phyloP scores from a whole-genome alignment of 768 basidiomycete genomes.

The Pisolithus microcarpus region DNA sequence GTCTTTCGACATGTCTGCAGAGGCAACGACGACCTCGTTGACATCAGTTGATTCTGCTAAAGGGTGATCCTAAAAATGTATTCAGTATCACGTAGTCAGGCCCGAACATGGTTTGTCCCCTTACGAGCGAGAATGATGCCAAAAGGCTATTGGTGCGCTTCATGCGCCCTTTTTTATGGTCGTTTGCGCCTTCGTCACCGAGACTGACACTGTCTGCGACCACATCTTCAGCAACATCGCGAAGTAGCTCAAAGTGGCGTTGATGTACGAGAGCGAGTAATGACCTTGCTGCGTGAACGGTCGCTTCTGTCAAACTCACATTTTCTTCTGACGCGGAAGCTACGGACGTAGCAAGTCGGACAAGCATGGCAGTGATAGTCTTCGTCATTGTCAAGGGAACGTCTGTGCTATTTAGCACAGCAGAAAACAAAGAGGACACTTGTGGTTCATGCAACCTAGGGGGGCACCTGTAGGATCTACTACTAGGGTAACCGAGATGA shows the following conservation, averaged over 20 bases:
- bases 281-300: conserved; percentile 13
- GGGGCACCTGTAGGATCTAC: conserved; percentile 1
- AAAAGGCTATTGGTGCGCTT: conserved; percentile 47
- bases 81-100: neutral
- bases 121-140: conserved; percentile 52
- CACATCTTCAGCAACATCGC: conserved; percentile 14
- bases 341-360: conserved; percentile 13
- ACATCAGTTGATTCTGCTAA: conserved; percentile 26
- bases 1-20: conserved; percentile 54
- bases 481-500: neutral
- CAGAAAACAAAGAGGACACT: conserved; percentile 22
- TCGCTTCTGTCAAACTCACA: conserved; percentile 5
- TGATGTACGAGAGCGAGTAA: conserved; percentile 59
- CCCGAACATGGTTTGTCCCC: conserved; percentile 3
- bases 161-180: conserved; percentile 27
- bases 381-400: conserved; percentile 16
- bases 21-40: conserved; percentile 43
- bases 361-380: conserved; percentile 16
- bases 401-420: conserved; percentile 23
- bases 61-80: conserved; percentile 14
- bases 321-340: neutral
- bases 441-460: conserved; percentile 27
- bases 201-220: conserved; percentile 28
- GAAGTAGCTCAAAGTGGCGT: conserved; percentile 49
- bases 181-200: conserved; percentile 11